Conservation (phyloP, 768 basidiomycete species). For the Kwoniella dejecticola region DNA sequence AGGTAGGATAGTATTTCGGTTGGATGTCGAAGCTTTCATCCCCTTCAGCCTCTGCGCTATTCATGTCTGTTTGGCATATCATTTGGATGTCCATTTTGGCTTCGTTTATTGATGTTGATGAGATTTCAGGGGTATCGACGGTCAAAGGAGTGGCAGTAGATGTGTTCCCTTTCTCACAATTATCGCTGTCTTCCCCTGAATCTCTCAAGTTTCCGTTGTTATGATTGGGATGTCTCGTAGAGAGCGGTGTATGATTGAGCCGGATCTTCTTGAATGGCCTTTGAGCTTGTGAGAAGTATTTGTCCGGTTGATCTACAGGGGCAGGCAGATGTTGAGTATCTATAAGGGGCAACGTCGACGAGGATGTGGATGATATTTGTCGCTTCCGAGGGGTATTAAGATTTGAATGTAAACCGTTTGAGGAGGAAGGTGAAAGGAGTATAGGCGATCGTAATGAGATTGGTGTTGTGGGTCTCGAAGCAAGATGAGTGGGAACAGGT, state of each 20-base stretch:
- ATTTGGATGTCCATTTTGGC: constrained; percentile 13
- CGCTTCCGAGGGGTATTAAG: not conserved
- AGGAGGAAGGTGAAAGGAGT: constrained; percentile 7
- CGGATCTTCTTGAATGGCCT: constrained; percentile 5
- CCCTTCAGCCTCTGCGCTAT: not conserved
- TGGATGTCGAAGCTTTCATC: not conserved
- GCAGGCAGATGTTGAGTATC: not conserved
- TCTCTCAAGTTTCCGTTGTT: not conserved
- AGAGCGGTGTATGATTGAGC: not conserved
- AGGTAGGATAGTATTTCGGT: not conserved
- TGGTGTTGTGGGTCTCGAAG: not conserved
- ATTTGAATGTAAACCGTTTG: too few species aligned
- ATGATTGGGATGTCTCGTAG: not conserved
- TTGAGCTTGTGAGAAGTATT: not conserved
- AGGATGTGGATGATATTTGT: not conserved
- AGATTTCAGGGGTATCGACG: not conserved
- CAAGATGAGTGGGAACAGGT: not conserved
- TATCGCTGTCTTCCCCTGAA: not conserved
- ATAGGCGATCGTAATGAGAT: constrained; percentile 12
- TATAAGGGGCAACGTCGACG: too few species aligned
- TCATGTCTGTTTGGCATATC: not conserved
- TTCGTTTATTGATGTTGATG: not conserved
- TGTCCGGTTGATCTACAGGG: constrained; percentile 2
- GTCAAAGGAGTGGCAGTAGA: not conserved
- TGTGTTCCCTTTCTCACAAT: constrained; percentile 7